These are phyloP conservation scores for Emmonsiellopsis sp. DNA, from an alignment of 2,329 filamentous ascomycete species.

Conservation along the genomic window DNA sequence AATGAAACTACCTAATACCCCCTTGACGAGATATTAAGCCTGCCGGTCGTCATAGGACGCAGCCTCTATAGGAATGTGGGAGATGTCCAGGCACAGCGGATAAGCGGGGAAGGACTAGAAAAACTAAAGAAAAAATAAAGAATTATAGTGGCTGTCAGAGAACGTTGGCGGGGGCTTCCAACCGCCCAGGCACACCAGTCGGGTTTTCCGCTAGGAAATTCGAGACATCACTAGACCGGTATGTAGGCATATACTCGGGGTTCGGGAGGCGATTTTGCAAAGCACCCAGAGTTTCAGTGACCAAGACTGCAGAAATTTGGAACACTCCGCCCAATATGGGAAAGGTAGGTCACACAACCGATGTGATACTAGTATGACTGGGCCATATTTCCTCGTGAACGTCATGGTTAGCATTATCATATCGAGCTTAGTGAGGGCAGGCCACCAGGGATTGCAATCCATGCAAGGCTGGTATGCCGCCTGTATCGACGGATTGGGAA, in stretches of 20 bases:
- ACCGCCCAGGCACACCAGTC: background rate
- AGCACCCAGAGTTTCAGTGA: background rate
- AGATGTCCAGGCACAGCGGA: background rate
- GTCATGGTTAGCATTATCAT: background rate
- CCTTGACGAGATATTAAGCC: background rate
- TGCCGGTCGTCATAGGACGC: background rate
- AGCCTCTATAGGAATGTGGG: background rate
- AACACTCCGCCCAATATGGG: background rate
- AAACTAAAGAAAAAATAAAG: background rate
- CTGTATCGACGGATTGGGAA: background rate
- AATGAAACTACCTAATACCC: background rate
- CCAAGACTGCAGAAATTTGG: background rate
- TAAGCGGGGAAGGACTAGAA: background rate
- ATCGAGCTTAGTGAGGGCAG: background rate
- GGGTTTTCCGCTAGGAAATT: background rate
- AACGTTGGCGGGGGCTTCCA: background rate
- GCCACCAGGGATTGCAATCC: background rate
- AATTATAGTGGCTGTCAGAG: background rate
- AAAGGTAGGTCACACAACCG: background rate
- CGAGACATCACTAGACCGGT: background rate
- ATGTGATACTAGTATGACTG: no score
- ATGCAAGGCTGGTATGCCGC: background rate
- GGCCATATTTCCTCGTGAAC: no score
- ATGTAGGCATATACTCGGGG: background rate
- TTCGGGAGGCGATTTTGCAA: background rate